Evolutionary conservation across 208 protist species (phyloP), one percentile per base, ranked within the genome.

Genomic region (Trypanosomatidae sp.): DNA sequence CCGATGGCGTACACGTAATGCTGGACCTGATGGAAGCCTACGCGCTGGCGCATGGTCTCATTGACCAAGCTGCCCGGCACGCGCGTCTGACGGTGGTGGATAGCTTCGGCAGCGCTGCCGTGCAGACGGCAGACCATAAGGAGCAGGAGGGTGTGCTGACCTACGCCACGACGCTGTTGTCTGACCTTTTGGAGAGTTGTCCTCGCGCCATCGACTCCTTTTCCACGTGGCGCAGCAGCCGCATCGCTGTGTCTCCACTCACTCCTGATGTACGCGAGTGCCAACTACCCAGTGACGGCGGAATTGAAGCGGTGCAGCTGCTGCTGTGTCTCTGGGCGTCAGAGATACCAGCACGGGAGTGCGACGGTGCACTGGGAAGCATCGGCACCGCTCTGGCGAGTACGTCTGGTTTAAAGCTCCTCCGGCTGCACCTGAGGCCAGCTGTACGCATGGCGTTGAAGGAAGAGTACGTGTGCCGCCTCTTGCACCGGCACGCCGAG

Each of bases 151-250:
- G 77, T 19, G 70, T 80, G 30, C 68, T 92, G 44, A 36, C 13
- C 25, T 89, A 84, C 65, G 76, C 76, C n/a, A 79, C 91, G 44
- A 83, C 86, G 28, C 73, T 93, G 44, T 64, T 93, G 30, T 76
- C 87, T n/a, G 91, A 93, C 33, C 71, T 95, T 46, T 67, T 95
- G 17, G 64, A 83, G 59, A 80, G 80, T 46, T 80, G 78, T 69
- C 70, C 76, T 3, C 44, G 58, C 44, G 88, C 91, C 62, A 71
- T 80, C n/a, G 76, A 89, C 12, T 76, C 69, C 30, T 87, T 95
- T 49, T 56, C 85, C 55, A 66, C 69, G 28, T 95, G 91, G 91
- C 80, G 76, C 75, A 87, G 79, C 58, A 60, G 76, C 30, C 76
- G 66, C 62, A 50, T 88, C 22, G 25, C 65, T n/a, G 39, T 46